phyloP scores from a whole-genome alignment of 768 basidiomycete species.

The Podaxis mareebaensis region DNA sequence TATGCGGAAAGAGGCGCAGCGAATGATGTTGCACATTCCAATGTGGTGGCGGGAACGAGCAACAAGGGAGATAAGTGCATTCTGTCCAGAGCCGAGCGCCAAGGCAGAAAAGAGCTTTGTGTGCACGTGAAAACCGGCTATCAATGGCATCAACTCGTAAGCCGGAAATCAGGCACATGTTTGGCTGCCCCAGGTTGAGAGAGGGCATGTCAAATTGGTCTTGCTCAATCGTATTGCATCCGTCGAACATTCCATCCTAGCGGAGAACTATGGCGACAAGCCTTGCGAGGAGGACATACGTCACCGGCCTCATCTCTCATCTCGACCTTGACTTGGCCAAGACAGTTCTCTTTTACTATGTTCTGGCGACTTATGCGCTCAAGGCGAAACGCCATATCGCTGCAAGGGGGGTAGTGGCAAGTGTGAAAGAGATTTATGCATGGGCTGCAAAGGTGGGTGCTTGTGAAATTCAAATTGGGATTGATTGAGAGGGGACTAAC shows the following conservation, averaged over 20 bases:
- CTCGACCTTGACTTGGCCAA: constrained; percentile 50
- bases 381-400: constrained; percentile 62
- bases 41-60: too few species aligned
- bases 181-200: background rate
- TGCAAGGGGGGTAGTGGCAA: constrained; percentile 56
- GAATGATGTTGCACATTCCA: too few species aligned
- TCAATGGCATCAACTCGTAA: background rate
- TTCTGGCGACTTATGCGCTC: constrained; percentile 50
- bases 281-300: background rate
- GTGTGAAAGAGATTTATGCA: constrained; percentile 51
- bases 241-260: background rate
- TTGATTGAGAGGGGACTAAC: background rate
- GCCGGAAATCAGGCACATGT: background rate
- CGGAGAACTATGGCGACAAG: background rate
- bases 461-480: background rate
- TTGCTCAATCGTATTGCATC: background rate
- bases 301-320: constrained; percentile 1
- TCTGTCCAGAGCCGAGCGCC: too few species aligned
- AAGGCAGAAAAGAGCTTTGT: too few species aligned
- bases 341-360: constrained; percentile 58
- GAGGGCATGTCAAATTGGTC: background rate
- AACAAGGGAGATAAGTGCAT: too few species aligned
- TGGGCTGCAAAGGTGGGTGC: constrained; percentile 51
- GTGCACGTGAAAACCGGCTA: constrained; percentile 13
- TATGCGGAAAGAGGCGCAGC: too few species aligned